A percentile compares a stretch with the other conserved stretches of the same genome.
These are phyloP conservation scores for Phytophthora tubulina DNA, from an alignment of 352 stramenopile species.

Conservation along the genomic window DNA sequence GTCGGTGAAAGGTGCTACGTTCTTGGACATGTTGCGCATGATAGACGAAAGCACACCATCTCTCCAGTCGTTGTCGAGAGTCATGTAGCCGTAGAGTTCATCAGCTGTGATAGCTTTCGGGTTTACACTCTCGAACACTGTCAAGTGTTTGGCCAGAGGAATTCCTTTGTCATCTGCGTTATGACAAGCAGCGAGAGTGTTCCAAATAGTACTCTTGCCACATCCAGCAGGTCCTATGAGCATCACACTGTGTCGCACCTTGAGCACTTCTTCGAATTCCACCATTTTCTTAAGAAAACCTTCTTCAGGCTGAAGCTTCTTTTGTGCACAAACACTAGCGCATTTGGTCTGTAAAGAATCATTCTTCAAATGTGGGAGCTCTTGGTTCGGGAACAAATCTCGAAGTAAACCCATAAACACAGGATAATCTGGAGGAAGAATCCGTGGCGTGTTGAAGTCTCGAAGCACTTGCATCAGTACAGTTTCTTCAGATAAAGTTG, in stretches of 20 bases:
- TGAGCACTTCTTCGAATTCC: slow-evolving; percentile 95
- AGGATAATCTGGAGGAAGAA: slow-evolving; percentile 92
- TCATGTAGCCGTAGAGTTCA: slow-evolving; percentile 97
- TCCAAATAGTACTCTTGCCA: slow-evolving; percentile 97
- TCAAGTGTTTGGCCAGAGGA: slow-evolving; percentile 89
- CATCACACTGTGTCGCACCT: slow-evolving; percentile 97
- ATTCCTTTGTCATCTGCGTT: slow-evolving; percentile 63
- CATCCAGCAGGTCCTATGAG: slow-evolving; percentile 95
- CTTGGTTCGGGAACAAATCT: slow-evolving; percentile 92
- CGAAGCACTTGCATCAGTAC: slow-evolving; percentile 96
- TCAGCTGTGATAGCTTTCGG: slow-evolving; percentile 95
- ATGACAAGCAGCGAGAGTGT: slow-evolving; percentile 89
- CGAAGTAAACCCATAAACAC: slow-evolving; percentile 95
- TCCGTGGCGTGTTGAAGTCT: slow-evolving; percentile 97
- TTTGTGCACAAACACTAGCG: slow-evolving; percentile 59
- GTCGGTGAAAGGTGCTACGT: slow-evolving; percentile 83
- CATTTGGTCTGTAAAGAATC: slow-evolving; percentile 57
- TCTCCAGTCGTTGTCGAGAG: slow-evolving; percentile 98
- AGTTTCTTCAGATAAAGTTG: slow-evolving; percentile 84
- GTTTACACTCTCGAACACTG: slow-evolving; percentile 96
- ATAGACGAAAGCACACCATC: slow-evolving; percentile 96
- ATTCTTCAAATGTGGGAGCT: slow-evolving; percentile 53
- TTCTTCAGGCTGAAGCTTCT: slow-evolving; percentile 94
- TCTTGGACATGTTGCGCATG: slow-evolving; percentile 98
- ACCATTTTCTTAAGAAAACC: slow-evolving; percentile 96